Evolutionary conservation across 306 rosid genomes (phyloP), one percentile per base, ranked within the genome.

Genomic region (Cucumis melo): DNA sequence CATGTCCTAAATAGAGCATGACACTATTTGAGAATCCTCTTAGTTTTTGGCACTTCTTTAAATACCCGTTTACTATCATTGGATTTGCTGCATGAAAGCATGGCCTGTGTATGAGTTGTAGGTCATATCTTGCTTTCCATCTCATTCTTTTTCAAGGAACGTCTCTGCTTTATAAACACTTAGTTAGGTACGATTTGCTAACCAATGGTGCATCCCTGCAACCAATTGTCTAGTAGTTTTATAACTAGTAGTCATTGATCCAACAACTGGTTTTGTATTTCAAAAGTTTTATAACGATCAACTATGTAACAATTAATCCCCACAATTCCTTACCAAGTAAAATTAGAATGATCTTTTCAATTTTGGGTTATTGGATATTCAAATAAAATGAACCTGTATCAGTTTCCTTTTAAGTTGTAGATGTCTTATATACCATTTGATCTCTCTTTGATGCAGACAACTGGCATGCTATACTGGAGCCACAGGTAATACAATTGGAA

Each of bases 391-490:
- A 23, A 24, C 75, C 14, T 24, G 75, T 46, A 46, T 46, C 20
- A 46, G 14, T 44, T 70, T 5, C 53, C 21, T 7, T 19, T 46
- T 21, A 66, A 36, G 41, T 44, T 41, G 2, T 44, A 10, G n/a
- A 68, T 68, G 36, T 44, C 21, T 68, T 36, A 86, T 73, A 32
- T 50, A 64, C 56, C 56, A 46, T 51, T 59, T 53, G 75, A 71
- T 67, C 61, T 79, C 61, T 59, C 67, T 80, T 74, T 83, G 78
- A 74, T 86, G 80, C 84, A 86, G 87, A 80, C 89, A 86, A 59
- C 81, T 86, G 62, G 84, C 87, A 50, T 86, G 89, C 83, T 86
- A 74, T 54, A 86, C 89, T 39, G 89, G 89, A 76, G 83, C 89
- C 58, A 86, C 86, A 56, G 83, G 89, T 74, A 55, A 36, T 50